Percentiles rank a stretch among this genome's conserved stretches.
phyloP scores from a whole-genome alignment of 352 stramenopile species.

The Phytophthora cryptogea region DNA sequence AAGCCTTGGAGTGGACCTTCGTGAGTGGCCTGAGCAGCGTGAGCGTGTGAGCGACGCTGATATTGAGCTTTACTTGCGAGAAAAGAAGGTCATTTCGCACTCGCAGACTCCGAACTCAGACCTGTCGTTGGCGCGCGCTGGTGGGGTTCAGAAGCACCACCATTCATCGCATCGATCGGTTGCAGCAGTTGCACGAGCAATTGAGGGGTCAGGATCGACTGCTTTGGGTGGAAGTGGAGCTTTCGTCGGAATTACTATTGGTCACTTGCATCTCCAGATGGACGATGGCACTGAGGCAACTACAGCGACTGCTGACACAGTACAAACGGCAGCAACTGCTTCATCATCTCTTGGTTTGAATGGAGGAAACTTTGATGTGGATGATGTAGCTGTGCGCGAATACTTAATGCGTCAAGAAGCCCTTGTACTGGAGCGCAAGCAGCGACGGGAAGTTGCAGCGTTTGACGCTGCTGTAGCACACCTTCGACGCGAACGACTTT shows the following conservation, averaged over 20 bases:
- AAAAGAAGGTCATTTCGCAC: conserved; percentile 56
- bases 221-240: neutral
- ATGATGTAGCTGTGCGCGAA: conserved; percentile 49
- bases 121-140: conserved; percentile 3
- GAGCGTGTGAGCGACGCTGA: conserved; percentile 82
- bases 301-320: conserved; percentile 4
- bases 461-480: conserved; percentile 92
- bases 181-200: conserved; percentile 32
- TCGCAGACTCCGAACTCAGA: conserved; percentile 18
- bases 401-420: conserved; percentile 77
- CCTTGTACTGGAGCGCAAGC: conserved; percentile 63
- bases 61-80: conserved; percentile 67
- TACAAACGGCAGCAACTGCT: neutral
- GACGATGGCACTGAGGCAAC: conserved; percentile 8
- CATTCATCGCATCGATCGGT: conserved; percentile 41
- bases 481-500: conserved; percentile 85
- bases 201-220: conserved; percentile 20
- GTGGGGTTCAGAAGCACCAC: conserved; percentile 19
- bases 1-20: conserved; percentile 55
- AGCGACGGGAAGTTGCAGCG: conserved; percentile 59
- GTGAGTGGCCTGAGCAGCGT: conserved; percentile 90
- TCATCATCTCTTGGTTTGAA: conserved; percentile 2
- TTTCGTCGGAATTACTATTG: conserved; percentile 18
- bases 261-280: conserved; percentile 33
- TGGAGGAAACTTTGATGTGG: conserved; percentile 41